These are phyloP conservation scores for Mitosporidium daphniae DNA, from an alignment of 371 early-diverging fungal genomes.

Conservation along the genomic window DNA sequence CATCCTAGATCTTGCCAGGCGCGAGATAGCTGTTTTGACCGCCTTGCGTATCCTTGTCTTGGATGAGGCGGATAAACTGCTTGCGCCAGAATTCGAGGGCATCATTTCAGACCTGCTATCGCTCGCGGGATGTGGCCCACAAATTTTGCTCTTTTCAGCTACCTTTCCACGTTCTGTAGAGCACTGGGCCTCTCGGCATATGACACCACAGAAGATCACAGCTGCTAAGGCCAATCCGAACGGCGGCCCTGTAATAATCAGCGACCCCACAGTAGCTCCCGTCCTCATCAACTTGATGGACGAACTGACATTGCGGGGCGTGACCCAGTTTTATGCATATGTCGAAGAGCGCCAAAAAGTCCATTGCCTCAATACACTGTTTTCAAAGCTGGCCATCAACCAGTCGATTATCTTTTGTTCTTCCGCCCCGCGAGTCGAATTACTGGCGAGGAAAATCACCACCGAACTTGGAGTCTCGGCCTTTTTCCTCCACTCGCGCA, in stretches of 20 bases:
- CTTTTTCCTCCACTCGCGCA: slow-evolving; percentile 84
- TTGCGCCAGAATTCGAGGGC: slow-evolving; percentile 77
- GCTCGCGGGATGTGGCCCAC: slow-evolving; percentile 36
- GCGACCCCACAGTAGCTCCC: too few species aligned
- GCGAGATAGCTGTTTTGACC: slow-evolving; percentile 42
- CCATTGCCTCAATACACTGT: slow-evolving; percentile 74
- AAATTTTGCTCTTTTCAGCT: slow-evolving; percentile 81
- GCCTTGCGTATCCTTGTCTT: slow-evolving; percentile 54
- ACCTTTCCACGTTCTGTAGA: slow-evolving; percentile 89
- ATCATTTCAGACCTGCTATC: slow-evolving; percentile 56
- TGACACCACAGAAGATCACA: too few species aligned
- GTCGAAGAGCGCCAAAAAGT: slow-evolving; percentile 91
- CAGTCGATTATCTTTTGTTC: slow-evolving; percentile 97
- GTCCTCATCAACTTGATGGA: slow-evolving; percentile 97
- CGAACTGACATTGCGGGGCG: slow-evolving; percentile 71
- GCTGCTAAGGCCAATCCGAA: too few species aligned
- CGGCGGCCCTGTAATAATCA: too few species aligned
- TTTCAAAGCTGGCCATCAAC: slow-evolving; percentile 82
- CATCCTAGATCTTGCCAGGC: slow-evolving; percentile 61
- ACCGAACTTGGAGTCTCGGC: slow-evolving; percentile 84
- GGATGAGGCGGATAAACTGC: slow-evolving; percentile 94
- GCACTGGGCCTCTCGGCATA: too few species aligned
- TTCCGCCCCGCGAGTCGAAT: slow-evolving; percentile 76
- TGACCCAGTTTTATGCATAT: slow-evolving; percentile 91
- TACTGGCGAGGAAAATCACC: slow-evolving; percentile 83